A percentile compares a stretch with the other conserved stretches of the same genome.
Evolutionary conservation across 441 rosid genomes (phyloP).

Genomic region (Lepidium campestre): DNA sequence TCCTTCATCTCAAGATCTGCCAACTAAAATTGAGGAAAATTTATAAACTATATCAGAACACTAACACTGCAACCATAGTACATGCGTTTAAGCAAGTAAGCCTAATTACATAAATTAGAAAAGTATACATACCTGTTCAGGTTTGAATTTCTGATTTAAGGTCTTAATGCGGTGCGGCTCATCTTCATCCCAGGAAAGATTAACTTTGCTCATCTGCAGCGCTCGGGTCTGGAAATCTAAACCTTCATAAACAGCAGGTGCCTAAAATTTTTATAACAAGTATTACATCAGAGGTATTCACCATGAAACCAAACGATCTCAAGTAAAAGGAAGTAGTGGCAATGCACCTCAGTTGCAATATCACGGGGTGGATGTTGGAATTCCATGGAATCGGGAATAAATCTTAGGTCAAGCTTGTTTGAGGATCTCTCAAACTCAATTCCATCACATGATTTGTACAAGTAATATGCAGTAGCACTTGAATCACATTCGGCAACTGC

Average conservation of each 20-base stretch:
- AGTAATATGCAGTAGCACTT: slow-evolving; percentile 67
- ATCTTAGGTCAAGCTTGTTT: slow-evolving; percentile 91
- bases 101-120: not conserved
- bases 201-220: slow-evolving; percentile 71
- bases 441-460: slow-evolving; percentile 83
- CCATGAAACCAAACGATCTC: not conserved
- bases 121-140: slow-evolving; percentile 59
- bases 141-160: slow-evolving; percentile 62
- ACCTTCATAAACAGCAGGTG: slow-evolving; percentile 66
- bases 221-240: slow-evolving; percentile 74
- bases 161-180: slow-evolving; percentile 86
- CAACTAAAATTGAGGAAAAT: slow-evolving; percentile 39
- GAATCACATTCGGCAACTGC: slow-evolving; percentile 89
- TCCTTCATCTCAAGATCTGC: slow-evolving; percentile 79
- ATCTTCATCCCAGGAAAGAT: slow-evolving; percentile 91
- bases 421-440: slow-evolving; percentile 86
- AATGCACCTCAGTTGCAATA: slow-evolving; percentile 70
- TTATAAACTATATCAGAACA: slow-evolving; percentile 16
- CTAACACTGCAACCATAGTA: not conserved
- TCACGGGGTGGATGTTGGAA: slow-evolving; percentile 87
- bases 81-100: not conserved
- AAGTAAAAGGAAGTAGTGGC: not conserved
- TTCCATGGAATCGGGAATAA: slow-evolving; percentile 88
- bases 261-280: slow-evolving; percentile 28
- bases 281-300: not conserved